phyloP scores from a whole-genome alignment of 2,329 filamentous ascomycete species.

The Sporothrix pallida region DNA sequence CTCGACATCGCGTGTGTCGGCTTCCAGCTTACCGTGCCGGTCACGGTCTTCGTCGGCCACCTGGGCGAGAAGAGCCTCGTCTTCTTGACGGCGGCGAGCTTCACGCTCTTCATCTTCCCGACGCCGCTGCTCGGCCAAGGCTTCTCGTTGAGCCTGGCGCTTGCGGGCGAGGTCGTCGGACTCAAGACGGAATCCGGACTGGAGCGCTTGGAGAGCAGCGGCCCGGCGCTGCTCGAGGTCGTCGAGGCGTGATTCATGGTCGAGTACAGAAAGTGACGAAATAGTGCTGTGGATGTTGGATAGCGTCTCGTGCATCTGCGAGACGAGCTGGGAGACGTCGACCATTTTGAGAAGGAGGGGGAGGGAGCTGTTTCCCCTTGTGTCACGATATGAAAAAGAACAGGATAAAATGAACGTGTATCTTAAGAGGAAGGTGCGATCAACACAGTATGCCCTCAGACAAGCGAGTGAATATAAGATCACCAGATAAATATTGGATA shows the following conservation, averaged over 20 bases:
- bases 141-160: conserved; percentile 43
- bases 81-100: conserved; percentile 46
- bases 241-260: conserved; percentile 48
- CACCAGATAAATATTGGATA: neutral
- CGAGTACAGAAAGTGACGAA: conserved; percentile 43
- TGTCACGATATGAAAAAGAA: neutral
- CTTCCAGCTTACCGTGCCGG: conserved; percentile 43
- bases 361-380: neutral
- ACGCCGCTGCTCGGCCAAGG: conserved; percentile 47
- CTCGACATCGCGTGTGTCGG: conserved; percentile 44
- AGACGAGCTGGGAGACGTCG: conserved; percentile 49
- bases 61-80: conserved; percentile 44
- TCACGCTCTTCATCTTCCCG: conserved; percentile 52
- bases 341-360: conserved; percentile 37
- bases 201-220: conserved; percentile 44
- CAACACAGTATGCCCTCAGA: neutral
- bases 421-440: neutral
- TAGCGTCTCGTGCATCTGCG: conserved; percentile 52
- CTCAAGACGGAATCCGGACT: conserved; percentile 44
- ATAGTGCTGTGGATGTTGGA: conserved; percentile 49
- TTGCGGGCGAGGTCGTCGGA: conserved; percentile 42
- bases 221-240: conserved; percentile 50
- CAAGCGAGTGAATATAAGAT: neutral
- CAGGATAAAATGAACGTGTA: neutral
- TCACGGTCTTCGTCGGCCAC: conserved; percentile 44